Conservation (phyloP, 163 green algal species). For the Chlamydomonas reinhardtii region DNA sequence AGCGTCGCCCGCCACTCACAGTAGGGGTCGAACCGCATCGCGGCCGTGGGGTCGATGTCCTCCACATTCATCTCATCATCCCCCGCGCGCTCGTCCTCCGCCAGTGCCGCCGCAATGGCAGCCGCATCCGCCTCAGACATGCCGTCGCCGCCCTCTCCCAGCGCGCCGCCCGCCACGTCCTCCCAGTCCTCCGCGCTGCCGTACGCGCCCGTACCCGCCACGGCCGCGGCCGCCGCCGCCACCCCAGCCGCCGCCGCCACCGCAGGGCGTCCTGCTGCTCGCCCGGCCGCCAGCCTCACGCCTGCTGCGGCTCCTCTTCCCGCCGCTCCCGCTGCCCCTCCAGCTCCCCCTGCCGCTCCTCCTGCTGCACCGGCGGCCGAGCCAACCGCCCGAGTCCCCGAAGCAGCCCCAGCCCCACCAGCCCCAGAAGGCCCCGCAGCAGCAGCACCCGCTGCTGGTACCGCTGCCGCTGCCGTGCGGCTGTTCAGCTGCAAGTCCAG, state of each 20-base stretch:
- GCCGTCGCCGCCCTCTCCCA: neutral
- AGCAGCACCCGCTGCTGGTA: neutral
- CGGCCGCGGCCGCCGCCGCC: too few relatives aligned
- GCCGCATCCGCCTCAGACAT: constrained; percentile 41
- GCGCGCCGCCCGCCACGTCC: neutral
- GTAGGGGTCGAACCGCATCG: constrained; percentile 28
- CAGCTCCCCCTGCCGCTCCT: neutral
- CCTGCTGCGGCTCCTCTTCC: neutral
- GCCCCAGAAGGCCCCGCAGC: neutral
- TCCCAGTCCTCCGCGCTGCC: constrained; percentile 43
- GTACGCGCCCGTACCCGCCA: neutral
- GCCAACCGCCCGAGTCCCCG: neutral
- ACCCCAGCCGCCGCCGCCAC: neutral
- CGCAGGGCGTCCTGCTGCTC: neutral
- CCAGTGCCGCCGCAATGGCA: constrained; percentile 17
- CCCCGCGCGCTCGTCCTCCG: constrained; percentile 14
- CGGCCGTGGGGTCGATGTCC: constrained; percentile 27
- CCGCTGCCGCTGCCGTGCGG: neutral
- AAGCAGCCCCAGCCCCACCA: neutral
- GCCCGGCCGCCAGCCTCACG: neutral
- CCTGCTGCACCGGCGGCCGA: neutral
- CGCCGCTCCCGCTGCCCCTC: neutral
- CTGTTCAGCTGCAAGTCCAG: constrained; percentile 45
- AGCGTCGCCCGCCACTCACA: neutral
- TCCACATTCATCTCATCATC: constrained; percentile 8